Conservation (phyloP, 345 rosid genomes). For the Syzygium oleosum region DNA sequence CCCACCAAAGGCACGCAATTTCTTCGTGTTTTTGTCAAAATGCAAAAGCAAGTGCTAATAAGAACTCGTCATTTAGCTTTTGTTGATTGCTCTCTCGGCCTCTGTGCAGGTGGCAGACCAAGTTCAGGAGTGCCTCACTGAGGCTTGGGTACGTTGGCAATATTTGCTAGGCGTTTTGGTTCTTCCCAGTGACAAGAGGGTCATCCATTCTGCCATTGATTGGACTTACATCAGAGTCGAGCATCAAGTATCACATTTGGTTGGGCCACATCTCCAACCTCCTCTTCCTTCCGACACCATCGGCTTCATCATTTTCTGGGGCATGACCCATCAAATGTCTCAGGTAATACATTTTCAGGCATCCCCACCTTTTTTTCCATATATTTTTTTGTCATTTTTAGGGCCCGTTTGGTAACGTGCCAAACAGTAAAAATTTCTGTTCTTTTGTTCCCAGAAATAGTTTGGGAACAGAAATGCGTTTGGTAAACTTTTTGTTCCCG, state of each 20-base stretch:
- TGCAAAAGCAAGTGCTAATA: no score
- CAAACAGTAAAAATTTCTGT: no score
- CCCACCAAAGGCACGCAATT: background rate
- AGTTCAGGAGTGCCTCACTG: conserved; percentile 7
- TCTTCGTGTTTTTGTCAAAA: background rate
- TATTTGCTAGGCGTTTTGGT: conserved; percentile 19
- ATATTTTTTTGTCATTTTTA: no score
- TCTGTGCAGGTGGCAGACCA: conserved; percentile 19
- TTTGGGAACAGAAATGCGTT: no score
- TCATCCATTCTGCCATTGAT: conserved; percentile 26
- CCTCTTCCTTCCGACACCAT: conserved; percentile 28
- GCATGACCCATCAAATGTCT: conserved; percentile 14
- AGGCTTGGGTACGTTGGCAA: conserved; percentile 22
- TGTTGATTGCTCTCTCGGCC: background rate
- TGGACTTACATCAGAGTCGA: conserved; percentile 28
- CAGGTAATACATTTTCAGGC: background rate
- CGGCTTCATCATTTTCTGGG: conserved; percentile 19
- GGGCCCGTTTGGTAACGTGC: no score
- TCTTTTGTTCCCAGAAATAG: no score
- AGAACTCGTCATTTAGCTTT: background rate
- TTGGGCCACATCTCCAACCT: conserved; percentile 21
- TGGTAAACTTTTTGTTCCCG: no score
- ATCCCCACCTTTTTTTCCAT: conserved; percentile 5
- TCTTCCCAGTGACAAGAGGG: conserved; percentile 36
- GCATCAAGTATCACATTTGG: conserved; percentile 43